Evolutionary conservation across 2,329 filamentous ascomycete species (phyloP), one percentile per base, ranked within the genome.

Genomic region (Akanthomyces dipterigenus): DNA sequence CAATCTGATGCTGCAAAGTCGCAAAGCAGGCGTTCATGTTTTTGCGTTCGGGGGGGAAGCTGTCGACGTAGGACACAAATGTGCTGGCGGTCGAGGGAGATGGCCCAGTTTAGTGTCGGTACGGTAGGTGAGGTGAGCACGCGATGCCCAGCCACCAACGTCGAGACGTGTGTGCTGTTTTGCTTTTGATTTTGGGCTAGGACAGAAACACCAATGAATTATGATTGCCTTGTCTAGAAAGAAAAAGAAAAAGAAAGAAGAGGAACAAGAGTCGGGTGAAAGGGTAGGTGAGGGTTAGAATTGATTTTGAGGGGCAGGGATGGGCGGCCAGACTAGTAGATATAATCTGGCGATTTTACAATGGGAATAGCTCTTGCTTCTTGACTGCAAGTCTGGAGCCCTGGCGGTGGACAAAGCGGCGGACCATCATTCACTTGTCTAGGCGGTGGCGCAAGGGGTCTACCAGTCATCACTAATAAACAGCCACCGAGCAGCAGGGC

Each of bases 1-100:
- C 56, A 40, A 43, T 59, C 38, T 59, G 46, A 51, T 59, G 22
- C 20, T 50, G 31, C 36, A 18, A 51, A 43, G n/a, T 18, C 7
- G 38, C 56, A 22, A 51, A 28, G 28, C 46, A 26, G 14, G 22
- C 56, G 26, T 60, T 65, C 43, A 62, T 66, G 55, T 22, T 66
- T 24, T 62, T 53, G 1, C 7, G 63, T 18, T 9, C n/a, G 14
- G 31, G 9, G 62, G 51, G 16, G n/a, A n/a, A n/a, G n/a, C n/a
- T 59, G 34, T 50, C 9, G 22, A 12, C 1, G 31, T n/a, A 61
- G 28, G 28, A 50, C 55, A 16, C 7, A 20, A 9, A 16, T 20
- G 34, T 24, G n/a, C n/a, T n/a, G 11, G 54, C n/a, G 16, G 28
- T 18, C n/a, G n/a, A n/a, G 40, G 45, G 20, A 42, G 22, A 7